phyloP scores from a whole-genome alignment of 345 rosid genomes.

The Eucalyptus pumila region DNA sequence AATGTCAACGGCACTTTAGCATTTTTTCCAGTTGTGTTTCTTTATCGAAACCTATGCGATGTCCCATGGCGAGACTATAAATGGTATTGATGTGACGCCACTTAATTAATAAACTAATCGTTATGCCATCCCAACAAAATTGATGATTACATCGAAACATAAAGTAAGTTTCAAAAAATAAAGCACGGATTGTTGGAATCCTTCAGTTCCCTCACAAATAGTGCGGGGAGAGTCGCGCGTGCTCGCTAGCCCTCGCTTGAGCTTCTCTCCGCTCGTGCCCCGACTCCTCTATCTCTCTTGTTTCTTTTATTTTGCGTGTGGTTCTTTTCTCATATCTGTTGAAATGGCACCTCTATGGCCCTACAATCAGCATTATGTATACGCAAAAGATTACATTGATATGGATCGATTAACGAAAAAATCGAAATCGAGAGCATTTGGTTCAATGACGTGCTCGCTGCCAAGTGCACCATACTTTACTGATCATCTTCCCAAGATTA shows the following conservation, averaged over 20 bases:
- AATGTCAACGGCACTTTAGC: rapidly evolving
- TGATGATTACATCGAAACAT: not conserved
- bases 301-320: not conserved
- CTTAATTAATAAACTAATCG: not conserved
- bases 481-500: not conserved
- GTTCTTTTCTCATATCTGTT: not conserved
- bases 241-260: not conserved
- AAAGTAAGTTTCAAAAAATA: not conserved
- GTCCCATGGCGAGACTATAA: not conserved
- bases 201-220: not conserved
- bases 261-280: not conserved
- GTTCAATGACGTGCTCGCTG: not conserved
- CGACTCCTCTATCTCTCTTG: not conserved
- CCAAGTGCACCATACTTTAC: not conserved
- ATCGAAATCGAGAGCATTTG: not conserved
- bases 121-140: not conserved
- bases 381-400: not conserved
- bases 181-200: not conserved
- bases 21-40: not conserved
- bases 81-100: not conserved
- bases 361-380: not conserved
- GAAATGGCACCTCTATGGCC: not conserved
- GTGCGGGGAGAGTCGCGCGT: not conserved
- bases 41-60: not conserved
- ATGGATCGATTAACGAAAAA: not conserved